Base-by-base conservation (phyloP, 495 filamentous ascomycete genomes). In the Penicillium fimorum region DNA sequence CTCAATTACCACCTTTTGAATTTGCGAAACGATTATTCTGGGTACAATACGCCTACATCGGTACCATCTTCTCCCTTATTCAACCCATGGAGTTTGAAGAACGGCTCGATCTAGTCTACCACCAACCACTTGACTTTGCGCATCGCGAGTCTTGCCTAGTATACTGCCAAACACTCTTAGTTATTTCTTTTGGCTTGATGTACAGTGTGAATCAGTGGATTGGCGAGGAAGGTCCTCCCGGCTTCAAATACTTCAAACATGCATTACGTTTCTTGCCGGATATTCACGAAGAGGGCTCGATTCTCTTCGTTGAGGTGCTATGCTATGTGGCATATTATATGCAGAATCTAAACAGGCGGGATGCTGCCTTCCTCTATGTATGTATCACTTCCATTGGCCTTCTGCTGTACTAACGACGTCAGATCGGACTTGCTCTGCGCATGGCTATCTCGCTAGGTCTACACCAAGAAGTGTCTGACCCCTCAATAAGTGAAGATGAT, bases 121-220 rank as follows among this genome's bases (percentile, higher is more conserved):
- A 70, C 27, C 65, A 68, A 43, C 69, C 69, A 4, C 64, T 64
- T 0, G 70, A 75, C 35, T 65, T 73, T 27, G 69, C 67, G 4
- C 62, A 66, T 18, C 65, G 65, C 3, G 70, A 73, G 44, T 67
- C 69, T 37, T 71, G 67, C 29, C 53, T 75, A 13, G 57, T 70
- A 0, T 73, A 73, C 40, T 76, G 72, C 47, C 69, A 79, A 24
- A 60, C 72, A 3, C 60, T 82, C 11, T 58, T 77, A 24, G 69
- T 79, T 32, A 72, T 80, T 20, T 77, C 79, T n/a, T 79, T 79
- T 61, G 79, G 79, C 6, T 68, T 80, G 49, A 66, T 82, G 57
- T 82, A 80, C 54, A 80, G 77, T 17, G 69, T 80, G 40, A 79
- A 82, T 54, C 74, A 79, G 44, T 79, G 76, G 76, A 71, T 75